Evolutionary conservation across 2,329 filamentous ascomycete species (phyloP).

Genomic region (Alternaria metachromatica): DNA sequence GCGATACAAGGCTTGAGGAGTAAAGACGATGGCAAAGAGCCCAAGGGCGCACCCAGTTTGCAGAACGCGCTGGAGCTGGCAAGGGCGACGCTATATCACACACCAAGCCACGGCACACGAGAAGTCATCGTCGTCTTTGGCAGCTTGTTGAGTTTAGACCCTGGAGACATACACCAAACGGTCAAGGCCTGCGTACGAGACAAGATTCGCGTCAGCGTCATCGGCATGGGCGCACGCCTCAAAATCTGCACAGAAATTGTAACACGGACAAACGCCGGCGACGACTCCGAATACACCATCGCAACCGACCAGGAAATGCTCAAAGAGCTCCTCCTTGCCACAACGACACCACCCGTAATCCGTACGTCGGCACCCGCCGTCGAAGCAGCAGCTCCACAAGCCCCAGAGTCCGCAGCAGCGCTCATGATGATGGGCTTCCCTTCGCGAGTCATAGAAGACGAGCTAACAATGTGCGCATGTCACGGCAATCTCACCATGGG

Average conservation of each 20-base stretch:
- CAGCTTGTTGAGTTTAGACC: constrained; percentile 87
- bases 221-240: constrained; percentile 89
- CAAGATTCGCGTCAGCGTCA: constrained; percentile 84
- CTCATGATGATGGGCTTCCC: constrained; percentile 99
- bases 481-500: constrained; percentile 82
- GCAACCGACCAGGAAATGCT: constrained; percentile 89
- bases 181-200: constrained; percentile 80
- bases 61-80: constrained; percentile 98
- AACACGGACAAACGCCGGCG: constrained; percentile 82
- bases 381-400: constrained; percentile 37
- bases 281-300: constrained; percentile 78
- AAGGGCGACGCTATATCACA: constrained; percentile 87
- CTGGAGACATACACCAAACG: constrained; percentile 93
- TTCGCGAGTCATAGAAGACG: constrained; percentile 76
- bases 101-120: constrained; percentile 89
- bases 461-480: constrained; percentile 84
- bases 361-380: constrained; percentile 58
- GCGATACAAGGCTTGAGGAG: constrained; percentile 70
- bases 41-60: constrained; percentile 62
- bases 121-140: constrained; percentile 94
- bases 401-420: constrained; percentile 54
- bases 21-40: constrained; percentile 67
- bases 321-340: constrained; percentile 83
- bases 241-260: constrained; percentile 92
- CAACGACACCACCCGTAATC: constrained; percentile 88